Conservation (phyloP, 345 rosid genomes). For the Hibiscus syriacus region DNA sequence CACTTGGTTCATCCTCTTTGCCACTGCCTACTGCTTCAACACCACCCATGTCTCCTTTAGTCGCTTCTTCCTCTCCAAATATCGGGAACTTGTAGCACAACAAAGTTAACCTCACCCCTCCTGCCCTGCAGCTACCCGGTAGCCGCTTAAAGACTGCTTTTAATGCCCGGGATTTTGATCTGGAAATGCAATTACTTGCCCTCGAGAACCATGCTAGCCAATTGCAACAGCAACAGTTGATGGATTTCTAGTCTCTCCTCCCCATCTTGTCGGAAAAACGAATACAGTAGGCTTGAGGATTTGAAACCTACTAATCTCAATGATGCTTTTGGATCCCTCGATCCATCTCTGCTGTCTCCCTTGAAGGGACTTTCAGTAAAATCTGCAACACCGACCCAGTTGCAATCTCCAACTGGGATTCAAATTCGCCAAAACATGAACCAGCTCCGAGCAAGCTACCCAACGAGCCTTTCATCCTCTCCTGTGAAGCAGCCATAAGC, state of each 20-base stretch:
- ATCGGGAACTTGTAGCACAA: conserved; percentile 69
- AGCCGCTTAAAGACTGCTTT: conserved; percentile 73
- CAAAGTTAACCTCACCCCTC: conserved; percentile 59
- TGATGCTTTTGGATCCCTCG: conserved; percentile 53
- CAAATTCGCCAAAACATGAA: conserved; percentile 60
- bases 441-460: conserved; percentile 62
- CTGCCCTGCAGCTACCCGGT: conserved; percentile 65
- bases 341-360: conserved; percentile 49
- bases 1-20: conserved; percentile 45
- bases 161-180: conserved; percentile 67
- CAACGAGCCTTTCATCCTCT: conserved; percentile 39
- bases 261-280: conserved; percentile 38
- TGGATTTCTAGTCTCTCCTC: conserved; percentile 56
- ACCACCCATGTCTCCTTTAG: conserved; percentile 71
- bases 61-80: conserved; percentile 65
- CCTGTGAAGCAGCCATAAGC: conserved; percentile 47
- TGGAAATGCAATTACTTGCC: conserved; percentile 63
- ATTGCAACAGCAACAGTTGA: conserved; percentile 33
- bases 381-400: conserved; percentile 32
- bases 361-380: conserved; percentile 37
- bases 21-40: conserved; percentile 53
- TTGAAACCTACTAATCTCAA: conserved; percentile 51
- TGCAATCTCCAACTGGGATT: conserved; percentile 59
- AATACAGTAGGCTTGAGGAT: conserved; percentile 41
- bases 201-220: conserved; percentile 30